Conservation (phyloP, 805 yeast genomes). For the Candida wancherniae region DNA sequence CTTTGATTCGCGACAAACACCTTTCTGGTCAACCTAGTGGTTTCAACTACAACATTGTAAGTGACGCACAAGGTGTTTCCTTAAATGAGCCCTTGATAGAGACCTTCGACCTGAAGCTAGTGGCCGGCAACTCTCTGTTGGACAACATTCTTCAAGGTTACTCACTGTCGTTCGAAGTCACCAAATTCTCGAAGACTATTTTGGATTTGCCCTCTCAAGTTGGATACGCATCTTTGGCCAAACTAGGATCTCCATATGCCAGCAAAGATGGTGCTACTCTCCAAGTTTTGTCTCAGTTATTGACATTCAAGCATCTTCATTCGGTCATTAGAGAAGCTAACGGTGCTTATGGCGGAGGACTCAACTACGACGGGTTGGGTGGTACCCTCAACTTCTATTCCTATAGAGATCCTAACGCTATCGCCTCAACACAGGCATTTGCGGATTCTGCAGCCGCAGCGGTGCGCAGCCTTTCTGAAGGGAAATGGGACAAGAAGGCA, state of each 20-base stretch:
- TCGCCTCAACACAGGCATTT: constrained; percentile 61
- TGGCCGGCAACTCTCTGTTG: constrained; percentile 15
- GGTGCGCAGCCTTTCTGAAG: constrained; percentile 31
- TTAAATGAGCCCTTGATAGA: constrained; percentile 33
- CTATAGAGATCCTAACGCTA: constrained; percentile 89
- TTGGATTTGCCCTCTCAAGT: constrained; percentile 84
- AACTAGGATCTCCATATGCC: constrained; percentile 61
- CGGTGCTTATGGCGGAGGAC: constrained; percentile 98
- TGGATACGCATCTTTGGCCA: constrained; percentile 68
- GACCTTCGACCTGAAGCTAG: constrained; percentile 22
- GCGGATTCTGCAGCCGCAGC: constrained; percentile 38
- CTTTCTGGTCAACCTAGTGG: constrained; percentile 14
- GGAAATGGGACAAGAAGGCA: constrained; percentile 55
- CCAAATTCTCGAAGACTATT: constrained; percentile 33
- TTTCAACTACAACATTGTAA: constrained; percentile 53
- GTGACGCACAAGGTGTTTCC: constrained; percentile 42
- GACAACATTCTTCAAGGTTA: constrained; percentile 16
- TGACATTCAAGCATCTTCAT: constrained; percentile 81
- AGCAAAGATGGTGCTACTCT: constrained; percentile 78
- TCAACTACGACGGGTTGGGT: constrained; percentile 71
- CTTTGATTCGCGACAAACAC: constrained; percentile 36
- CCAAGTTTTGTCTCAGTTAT: constrained; percentile 73
- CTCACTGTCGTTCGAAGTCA: constrained; percentile 13
- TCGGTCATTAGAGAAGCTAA: constrained; percentile 90
- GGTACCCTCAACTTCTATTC: constrained; percentile 82